phyloP scores from a whole-genome alignment of 192 early-diverging fungal species.

The Coemansia sp. region DNA sequence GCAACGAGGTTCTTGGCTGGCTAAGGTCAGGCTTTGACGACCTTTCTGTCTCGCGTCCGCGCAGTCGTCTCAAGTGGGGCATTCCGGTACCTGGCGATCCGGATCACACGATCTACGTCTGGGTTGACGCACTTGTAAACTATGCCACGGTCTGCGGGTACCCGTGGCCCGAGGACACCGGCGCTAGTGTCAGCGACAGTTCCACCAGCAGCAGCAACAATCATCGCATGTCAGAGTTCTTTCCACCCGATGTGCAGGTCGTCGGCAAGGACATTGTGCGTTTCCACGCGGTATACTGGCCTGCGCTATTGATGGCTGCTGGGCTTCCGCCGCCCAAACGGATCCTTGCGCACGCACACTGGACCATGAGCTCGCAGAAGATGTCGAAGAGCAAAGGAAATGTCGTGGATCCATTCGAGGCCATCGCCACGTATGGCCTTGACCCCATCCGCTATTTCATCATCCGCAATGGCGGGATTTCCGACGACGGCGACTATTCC shows the following conservation, averaged over 20 bases:
- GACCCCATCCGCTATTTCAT: conserved; percentile 90
- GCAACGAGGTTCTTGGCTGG: conserved; percentile 68
- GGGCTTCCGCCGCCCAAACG: conserved; percentile 70
- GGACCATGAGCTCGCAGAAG: conserved; percentile 85
- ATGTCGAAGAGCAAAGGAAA: conserved; percentile 97
- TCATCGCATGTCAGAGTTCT: conserved; percentile 18
- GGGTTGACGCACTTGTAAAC: conserved; percentile 94
- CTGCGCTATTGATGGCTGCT: conserved; percentile 91
- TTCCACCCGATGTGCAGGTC: conserved; percentile 80
- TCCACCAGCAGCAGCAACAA: conserved; percentile 5
- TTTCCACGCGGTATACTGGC: conserved; percentile 98
- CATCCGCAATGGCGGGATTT: conserved; percentile 86
- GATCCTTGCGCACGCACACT: conserved; percentile 93
- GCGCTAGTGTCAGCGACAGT: no score
- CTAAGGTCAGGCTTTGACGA: conserved; percentile 64
- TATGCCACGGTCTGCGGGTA: conserved; percentile 88
- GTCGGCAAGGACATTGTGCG: conserved; percentile 96
- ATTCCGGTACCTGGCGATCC: conserved; percentile 86
- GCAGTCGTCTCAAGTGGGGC: conserved; percentile 82
- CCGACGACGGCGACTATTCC: conserved; percentile 83
- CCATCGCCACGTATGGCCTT: conserved; percentile 73
- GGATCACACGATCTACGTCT: conserved; percentile 93
- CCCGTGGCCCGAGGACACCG: conserved; percentile 59
- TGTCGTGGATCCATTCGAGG: conserved; percentile 81
- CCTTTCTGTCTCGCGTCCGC: conserved; percentile 83